Conservation (phyloP, 768 basidiomycete species). For the Russula emetica region DNA sequence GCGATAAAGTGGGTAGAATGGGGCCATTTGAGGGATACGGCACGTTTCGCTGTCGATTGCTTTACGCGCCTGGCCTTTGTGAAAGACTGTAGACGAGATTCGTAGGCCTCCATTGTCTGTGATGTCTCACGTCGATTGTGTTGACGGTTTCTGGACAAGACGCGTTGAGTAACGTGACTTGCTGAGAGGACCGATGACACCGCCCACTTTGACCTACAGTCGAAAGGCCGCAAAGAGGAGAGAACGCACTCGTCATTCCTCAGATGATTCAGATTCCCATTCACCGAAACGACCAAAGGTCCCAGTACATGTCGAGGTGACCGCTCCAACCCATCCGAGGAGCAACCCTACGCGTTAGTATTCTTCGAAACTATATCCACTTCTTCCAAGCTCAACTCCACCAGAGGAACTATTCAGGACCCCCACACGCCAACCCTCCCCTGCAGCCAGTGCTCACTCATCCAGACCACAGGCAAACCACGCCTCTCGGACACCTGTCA, state of each 20-base stretch:
- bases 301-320: not conserved
- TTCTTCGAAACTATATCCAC: not conserved
- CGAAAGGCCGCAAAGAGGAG: conserved; percentile 7
- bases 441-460: conserved; percentile 3
- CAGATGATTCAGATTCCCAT: conserved; percentile 10
- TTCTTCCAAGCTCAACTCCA: not conserved
- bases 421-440: not conserved
- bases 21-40: conserved; percentile 66
- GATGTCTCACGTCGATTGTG: not conserved
- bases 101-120: conserved; percentile 22
- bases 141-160: not conserved
- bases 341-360: conserved; percentile 14
- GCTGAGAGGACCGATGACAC: conserved; percentile 11
- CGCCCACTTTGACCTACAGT: conserved; percentile 14
- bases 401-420: conserved; percentile 4
- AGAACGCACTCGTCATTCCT: conserved; percentile 6
- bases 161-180: conserved; percentile 20
- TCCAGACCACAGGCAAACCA: conserved; percentile 16
- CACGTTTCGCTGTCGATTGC: conserved; percentile 43
- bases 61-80: conserved; percentile 56
- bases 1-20: conserved; percentile 62
- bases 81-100: conserved; percentile 61
- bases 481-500: conserved; percentile 26
- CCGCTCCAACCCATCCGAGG: not conserved
- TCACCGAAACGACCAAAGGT: conserved; percentile 35